These are phyloP conservation scores for Myxozyma melibiosi DNA, from an alignment of 805 yeast genomes.

Conservation along the genomic window DNA sequence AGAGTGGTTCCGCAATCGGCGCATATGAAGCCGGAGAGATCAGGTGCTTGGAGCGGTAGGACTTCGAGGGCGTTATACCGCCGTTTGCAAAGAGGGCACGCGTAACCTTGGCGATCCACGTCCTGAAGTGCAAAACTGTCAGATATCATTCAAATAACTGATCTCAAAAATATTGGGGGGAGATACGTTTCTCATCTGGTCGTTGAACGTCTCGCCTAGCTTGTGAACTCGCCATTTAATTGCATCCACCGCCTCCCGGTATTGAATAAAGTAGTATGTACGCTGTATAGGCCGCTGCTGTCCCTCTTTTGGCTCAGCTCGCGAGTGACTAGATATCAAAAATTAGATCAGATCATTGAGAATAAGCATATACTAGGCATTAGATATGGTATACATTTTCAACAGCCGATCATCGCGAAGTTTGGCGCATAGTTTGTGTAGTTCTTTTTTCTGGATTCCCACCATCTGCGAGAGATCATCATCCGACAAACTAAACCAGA, in stretches of 20 bases:
- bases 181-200: slow-evolving; percentile 66
- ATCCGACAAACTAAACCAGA: slow-evolving; percentile 61
- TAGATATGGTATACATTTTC: slow-evolving; percentile 58
- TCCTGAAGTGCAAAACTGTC: slow-evolving; percentile 41
- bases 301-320: slow-evolving; percentile 52
- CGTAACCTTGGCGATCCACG: slow-evolving; percentile 90
- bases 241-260: slow-evolving; percentile 91
- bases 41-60: slow-evolving; percentile 75
- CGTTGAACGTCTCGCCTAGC: slow-evolving; percentile 74
- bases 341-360: background rate
- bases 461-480: slow-evolving; percentile 82
- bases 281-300: slow-evolving; percentile 66
- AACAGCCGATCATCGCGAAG: slow-evolving; percentile 82
- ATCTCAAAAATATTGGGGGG: background rate
- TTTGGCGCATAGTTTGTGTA: slow-evolving; percentile 77
- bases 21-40: slow-evolving; percentile 78
- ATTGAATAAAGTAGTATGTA: slow-evolving; percentile 83
- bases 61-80: slow-evolving; percentile 88
- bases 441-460: slow-evolving; percentile 82
- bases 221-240: slow-evolving; percentile 95
- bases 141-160: background rate
- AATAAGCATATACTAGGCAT: no score
- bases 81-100: slow-evolving; percentile 82
- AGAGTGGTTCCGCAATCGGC: slow-evolving; percentile 77
- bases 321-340: slow-evolving; percentile 22